Base-by-base conservation (phyloP, 2,329 filamentous ascomycete species). In the Cercospora janseana region DNA sequence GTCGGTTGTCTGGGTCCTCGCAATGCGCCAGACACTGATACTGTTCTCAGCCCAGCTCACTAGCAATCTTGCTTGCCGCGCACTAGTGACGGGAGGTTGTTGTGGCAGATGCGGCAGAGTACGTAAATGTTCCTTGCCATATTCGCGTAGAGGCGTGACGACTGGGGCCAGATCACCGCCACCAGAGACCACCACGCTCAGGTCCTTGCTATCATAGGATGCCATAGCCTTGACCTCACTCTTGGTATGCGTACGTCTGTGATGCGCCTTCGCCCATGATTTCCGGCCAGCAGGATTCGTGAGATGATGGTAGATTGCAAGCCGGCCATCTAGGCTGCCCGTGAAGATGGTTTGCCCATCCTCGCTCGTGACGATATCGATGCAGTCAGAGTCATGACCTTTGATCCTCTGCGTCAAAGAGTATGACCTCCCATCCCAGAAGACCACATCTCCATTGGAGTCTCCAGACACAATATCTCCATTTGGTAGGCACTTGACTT, bases 191-290 rank as follows among this genome's bases (percentile, higher is more conserved):
- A 95, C 77, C 48, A 97, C 83, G 63, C 89, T 97, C 64, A 95
- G 81, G 27, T 49, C 57, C 43, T 80, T 83, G 45, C 85, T 85
- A 69, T 98, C 93, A 58, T 92, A 97, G 0, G 88, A 84, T 26
- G 90, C 87, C 82, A 97, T 88, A 1, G 89, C 82, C 73, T 97
- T 97, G 63, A 97, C 90, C 72, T 98, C 93, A 69, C 97, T 91
- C 37, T 86, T 82, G 20, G 40, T 37, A 66, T 98, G 93, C 65
- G 92, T 91, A 64, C 89, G 80, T 59, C 88, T 80, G 65, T 95
- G 89, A 69, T 83, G 87, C n/a, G 88, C 78, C 69, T 93, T 92
- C 51, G 81, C 81, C 93, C 93, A 98, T 65, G 85, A 81, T 58
- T 68, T 70, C 78, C 50, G 72, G 5, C 74, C 46, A 63, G 70